Percentiles rank a stretch among this genome's conserved stretches.
These are phyloP conservation scores for Fusarium sublunatum DNA, from an alignment of 2,329 filamentous ascomycete species.

Conservation along the genomic window DNA sequence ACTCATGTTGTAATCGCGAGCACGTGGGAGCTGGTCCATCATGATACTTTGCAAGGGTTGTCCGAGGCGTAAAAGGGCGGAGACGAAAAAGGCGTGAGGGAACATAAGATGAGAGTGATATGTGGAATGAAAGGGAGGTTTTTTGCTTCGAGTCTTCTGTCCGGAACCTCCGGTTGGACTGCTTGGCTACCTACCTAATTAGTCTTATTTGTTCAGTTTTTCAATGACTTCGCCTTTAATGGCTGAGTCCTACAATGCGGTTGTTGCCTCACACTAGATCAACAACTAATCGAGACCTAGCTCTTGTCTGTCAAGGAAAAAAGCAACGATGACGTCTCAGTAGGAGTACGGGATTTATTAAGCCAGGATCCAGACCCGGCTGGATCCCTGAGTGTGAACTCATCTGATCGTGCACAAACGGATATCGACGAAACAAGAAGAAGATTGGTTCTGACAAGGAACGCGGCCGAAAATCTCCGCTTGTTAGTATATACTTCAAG, in stretches of 20 bases:
- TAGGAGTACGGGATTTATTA: constrained; percentile 16
- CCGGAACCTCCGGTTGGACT: constrained; percentile 16
- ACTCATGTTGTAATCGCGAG: constrained; percentile 10
- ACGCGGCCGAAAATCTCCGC: constrained; percentile 23
- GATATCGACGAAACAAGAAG: constrained; percentile 36
- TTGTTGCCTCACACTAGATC: constrained; percentile 2
- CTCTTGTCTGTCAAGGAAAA: constrained; percentile 13
- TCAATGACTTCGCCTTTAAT: not conserved
- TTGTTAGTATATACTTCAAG: constrained; percentile 37
- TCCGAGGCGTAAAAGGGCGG: not conserved
- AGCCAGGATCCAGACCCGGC: constrained; percentile 5
- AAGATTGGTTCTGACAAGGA: constrained; percentile 38
- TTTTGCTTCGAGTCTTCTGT: constrained; percentile 1
- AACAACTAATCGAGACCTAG: constrained; percentile 6
- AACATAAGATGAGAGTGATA: constrained; percentile 6
- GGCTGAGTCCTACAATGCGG: constrained; percentile 3
- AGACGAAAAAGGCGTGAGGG: not conserved
- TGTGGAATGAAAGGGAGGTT: constrained; percentile 14
- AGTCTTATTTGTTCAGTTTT: too few species aligned
- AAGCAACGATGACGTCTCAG: constrained; percentile 30
- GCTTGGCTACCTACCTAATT: too few species aligned
- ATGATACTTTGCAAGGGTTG: not conserved
- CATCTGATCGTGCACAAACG: constrained; percentile 9
- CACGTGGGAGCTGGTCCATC: constrained; percentile 3
- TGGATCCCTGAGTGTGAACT: constrained; percentile 16